Evolutionary conservation across 257 asterid species (phyloP).

Genomic region (Jacaranda mimosifolia): DNA sequence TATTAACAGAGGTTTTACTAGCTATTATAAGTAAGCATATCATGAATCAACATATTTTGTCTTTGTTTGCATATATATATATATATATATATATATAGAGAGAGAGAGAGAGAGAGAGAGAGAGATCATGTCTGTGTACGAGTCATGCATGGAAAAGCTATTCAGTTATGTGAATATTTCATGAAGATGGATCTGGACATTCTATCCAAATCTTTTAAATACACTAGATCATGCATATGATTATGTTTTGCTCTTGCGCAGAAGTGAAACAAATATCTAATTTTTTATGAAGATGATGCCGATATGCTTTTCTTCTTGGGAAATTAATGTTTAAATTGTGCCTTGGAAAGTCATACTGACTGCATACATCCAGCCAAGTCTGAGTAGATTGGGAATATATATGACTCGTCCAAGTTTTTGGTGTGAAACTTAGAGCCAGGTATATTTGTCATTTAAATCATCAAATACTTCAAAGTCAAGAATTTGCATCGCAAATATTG

Average conservation of each 20-base stretch:
- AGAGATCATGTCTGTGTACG: too few relatives aligned
- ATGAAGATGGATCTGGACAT: neutral
- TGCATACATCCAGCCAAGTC: too few relatives aligned
- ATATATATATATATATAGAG: too few relatives aligned
- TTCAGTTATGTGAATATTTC: neutral
- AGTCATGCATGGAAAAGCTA: neutral
- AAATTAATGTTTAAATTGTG: too few relatives aligned
- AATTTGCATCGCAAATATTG: neutral
- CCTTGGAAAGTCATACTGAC: neutral
- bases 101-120: too few relatives aligned
- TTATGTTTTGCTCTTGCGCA: conserved; percentile 8
- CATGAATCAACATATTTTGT: neutral
- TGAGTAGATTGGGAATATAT: too few relatives aligned
- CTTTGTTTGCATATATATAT: neutral
- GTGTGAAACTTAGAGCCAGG: too few relatives aligned
- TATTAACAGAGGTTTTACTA: neutral
- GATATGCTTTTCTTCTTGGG: neutral
- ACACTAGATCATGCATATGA: neutral
- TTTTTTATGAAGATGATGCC: neutral
- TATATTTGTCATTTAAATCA: too few relatives aligned
- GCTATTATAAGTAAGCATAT: neutral
- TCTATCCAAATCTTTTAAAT: neutral
- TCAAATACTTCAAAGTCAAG: neutral
- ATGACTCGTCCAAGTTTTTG: too few relatives aligned
- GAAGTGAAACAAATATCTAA: neutral